phyloP scores from a whole-genome alignment of 352 stramenopile species.

The Phytophthora tubulina region DNA sequence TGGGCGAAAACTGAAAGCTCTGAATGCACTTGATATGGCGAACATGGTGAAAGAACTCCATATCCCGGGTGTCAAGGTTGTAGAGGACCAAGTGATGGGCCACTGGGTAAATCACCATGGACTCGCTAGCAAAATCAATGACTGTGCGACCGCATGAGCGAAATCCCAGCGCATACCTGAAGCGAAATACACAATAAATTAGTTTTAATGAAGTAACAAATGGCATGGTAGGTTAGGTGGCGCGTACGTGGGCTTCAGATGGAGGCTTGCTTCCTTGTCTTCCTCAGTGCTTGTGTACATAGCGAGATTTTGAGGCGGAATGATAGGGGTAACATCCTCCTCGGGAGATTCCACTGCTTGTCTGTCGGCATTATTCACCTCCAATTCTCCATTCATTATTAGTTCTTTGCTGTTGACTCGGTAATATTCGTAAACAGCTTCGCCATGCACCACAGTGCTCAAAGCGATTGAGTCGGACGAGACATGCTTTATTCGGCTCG shows the following conservation, averaged over 20 bases:
- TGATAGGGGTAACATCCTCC: slow-evolving; percentile 15
- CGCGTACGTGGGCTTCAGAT: slow-evolving; percentile 55
- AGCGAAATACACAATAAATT: not conserved
- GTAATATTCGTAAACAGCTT: slow-evolving; percentile 9
- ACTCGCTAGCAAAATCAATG: slow-evolving; percentile 72
- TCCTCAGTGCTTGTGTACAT: slow-evolving; percentile 26
- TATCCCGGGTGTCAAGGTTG: slow-evolving; percentile 61
- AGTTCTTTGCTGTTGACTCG: not conserved
- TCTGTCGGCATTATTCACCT: slow-evolving; percentile 11
- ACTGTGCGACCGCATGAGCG: slow-evolving; percentile 47
- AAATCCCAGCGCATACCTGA: slow-evolving; percentile 63
- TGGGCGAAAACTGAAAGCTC: slow-evolving; percentile 74
- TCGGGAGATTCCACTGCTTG: slow-evolving; percentile 6
- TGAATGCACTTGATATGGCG: slow-evolving; percentile 61
- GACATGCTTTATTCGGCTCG: slow-evolving; percentile 18
- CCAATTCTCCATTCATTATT: slow-evolving; percentile 16
- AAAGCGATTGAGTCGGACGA: not conserved
- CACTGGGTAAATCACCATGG: slow-evolving; percentile 68
- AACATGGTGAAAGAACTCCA: slow-evolving; percentile 83
- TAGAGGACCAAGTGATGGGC: slow-evolving; percentile 74
- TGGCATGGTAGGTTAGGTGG: not conserved
- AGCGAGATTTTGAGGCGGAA: not conserved
- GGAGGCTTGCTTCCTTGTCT: slow-evolving; percentile 47
- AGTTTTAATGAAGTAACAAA: not conserved
- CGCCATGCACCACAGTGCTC: slow-evolving; percentile 7